These are phyloP conservation scores for Trypanosoma mega DNA, from an alignment of 208 protist genomes.

Conservation along the genomic window DNA sequence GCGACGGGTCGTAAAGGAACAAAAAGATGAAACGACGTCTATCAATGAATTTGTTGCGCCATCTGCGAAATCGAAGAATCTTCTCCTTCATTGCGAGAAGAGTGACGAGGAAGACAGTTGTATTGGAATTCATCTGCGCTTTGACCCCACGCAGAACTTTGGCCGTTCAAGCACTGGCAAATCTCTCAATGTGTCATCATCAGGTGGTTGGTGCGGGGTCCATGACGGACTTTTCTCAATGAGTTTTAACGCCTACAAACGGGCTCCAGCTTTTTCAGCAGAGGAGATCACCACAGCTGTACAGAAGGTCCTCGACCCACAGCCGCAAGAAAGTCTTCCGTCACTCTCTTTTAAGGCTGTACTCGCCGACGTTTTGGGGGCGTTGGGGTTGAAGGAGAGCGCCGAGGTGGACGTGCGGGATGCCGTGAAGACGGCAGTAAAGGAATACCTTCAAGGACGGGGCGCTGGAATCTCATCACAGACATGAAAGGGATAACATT, in stretches of 20 bases:
- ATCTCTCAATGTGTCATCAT: conserved; percentile 53
- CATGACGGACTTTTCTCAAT: conserved; percentile 36
- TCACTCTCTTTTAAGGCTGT: conserved; percentile 53
- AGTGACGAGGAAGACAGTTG: neutral
- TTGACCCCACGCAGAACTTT: conserved; percentile 56
- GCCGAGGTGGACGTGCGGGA: conserved; percentile 26
- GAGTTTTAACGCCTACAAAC: conserved; percentile 53
- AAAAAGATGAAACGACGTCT: neutral
- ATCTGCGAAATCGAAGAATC: conserved; percentile 18
- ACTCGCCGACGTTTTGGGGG: conserved; percentile 31
- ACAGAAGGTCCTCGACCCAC: conserved; percentile 27
- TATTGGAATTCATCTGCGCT: conserved; percentile 33
- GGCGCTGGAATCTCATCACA: neutral
- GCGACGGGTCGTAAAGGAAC: neutral
- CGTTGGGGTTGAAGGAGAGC: conserved; percentile 31
- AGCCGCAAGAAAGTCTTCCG: conserved; percentile 13
- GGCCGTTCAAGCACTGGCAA: conserved; percentile 54
- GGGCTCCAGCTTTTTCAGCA: conserved; percentile 30
- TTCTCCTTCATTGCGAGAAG: conserved; percentile 11
- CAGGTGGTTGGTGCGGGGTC: conserved; percentile 36
- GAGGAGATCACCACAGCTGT: conserved; percentile 38
- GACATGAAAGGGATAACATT: too few species aligned
- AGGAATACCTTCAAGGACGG: conserved; percentile 12
- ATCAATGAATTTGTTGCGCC: conserved; percentile 3
- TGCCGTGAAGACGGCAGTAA: conserved; percentile 39